These are phyloP conservation scores for Microbotryum saponariae DNA, from an alignment of 1,284 basidiomycete species.

Conservation along the genomic window DNA sequence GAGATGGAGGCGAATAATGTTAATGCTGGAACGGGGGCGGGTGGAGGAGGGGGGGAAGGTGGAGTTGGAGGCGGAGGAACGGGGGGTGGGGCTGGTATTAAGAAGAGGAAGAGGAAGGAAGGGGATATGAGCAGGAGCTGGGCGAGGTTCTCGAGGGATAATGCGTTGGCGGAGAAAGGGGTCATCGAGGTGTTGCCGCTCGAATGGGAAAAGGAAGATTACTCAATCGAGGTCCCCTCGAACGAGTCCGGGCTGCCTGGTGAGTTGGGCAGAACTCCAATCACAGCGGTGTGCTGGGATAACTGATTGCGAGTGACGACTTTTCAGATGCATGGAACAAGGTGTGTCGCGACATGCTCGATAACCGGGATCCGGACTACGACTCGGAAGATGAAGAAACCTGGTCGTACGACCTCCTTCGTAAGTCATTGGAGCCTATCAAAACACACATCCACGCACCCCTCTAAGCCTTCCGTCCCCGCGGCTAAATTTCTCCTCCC, in stretches of 20 bases:
- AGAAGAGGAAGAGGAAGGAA: constrained; percentile 8
- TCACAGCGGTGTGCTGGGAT: too few species aligned
- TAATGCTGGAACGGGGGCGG: not conserved
- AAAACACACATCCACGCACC: too few species aligned
- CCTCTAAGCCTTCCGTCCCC: not conserved
- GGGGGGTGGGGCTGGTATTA: not conserved
- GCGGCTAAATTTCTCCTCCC: not conserved
- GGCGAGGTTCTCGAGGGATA: constrained; percentile 4
- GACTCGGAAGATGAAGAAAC: constrained; percentile 29
- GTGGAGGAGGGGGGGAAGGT: constrained; percentile 1
- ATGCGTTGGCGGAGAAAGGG: not conserved
- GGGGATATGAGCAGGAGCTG: not conserved
- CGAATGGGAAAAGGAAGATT: constrained; percentile 22
- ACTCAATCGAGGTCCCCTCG: constrained; percentile 1
- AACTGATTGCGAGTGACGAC: too few species aligned
- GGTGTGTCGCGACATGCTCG: constrained; percentile 12
- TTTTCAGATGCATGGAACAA: not conserved
- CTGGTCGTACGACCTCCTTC: constrained; percentile 22
- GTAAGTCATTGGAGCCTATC: constrained; percentile 6
- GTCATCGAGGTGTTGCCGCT: constrained; percentile 22
- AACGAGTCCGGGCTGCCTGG: constrained; percentile 10
- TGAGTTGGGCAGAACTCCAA: not conserved
- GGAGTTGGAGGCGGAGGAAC: constrained; percentile 1
- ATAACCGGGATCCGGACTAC: constrained; percentile 29
- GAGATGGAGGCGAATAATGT: not conserved